Evolutionary conservation across 441 rosid genomes (phyloP).

Genomic region (Hypseocharis bilobata): DNA sequence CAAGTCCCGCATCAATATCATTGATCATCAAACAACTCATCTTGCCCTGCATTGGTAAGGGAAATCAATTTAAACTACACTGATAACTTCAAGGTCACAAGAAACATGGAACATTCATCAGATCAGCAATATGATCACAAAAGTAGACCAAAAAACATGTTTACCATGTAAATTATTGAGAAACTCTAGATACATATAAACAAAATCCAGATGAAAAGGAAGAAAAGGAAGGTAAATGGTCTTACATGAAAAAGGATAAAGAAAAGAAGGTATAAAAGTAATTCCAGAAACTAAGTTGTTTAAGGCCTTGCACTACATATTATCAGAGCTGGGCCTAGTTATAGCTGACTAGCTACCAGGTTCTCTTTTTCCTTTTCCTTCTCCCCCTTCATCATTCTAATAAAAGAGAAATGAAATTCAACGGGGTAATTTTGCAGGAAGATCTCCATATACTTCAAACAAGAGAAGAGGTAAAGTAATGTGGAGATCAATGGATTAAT

Average conservation of each 20-base stretch:
- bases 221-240: neutral
- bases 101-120: conserved; percentile 5
- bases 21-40: conserved; percentile 93
- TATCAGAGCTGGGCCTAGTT: neutral
- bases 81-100: conserved; percentile 12
- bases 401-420: neutral
- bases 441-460: neutral
- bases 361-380: neutral
- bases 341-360: neutral
- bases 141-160: neutral
- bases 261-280: neutral
- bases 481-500: neutral
- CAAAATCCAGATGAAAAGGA: neutral
- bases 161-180: neutral
- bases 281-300: neutral
- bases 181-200: neutral
- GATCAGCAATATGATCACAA: neutral
- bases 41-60: conserved; percentile 59
- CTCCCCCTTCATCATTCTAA: neutral
- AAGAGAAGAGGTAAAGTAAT: neutral
- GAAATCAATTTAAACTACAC: conserved; percentile 15
- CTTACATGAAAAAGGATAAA: neutral
- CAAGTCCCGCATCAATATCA: conserved; percentile 94
- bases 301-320: neutral
- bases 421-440: neutral